A percentile compares a stretch with the other conserved stretches of the same genome.
Conservation (phyloP, 1,139 yeast species). For the Candida neerlandica region DNA sequence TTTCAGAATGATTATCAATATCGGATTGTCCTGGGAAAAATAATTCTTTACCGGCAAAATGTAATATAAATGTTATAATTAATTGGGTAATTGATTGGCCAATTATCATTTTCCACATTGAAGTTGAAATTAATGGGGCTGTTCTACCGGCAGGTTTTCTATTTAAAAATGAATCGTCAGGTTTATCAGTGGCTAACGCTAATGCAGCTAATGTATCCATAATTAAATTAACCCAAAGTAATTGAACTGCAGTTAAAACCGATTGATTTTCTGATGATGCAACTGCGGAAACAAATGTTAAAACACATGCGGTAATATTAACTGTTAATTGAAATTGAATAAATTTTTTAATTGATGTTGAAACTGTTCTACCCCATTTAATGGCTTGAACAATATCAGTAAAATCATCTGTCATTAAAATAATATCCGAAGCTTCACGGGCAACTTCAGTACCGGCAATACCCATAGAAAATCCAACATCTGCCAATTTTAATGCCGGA, state of each 20-base stretch:
- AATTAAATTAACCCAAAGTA: conserved; percentile 94
- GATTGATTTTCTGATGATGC: conserved; percentile 70
- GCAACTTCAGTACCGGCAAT: conserved; percentile 94
- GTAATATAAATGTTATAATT: conserved; percentile 72
- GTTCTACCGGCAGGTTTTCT: conserved; percentile 84
- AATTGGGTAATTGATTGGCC: conserved; percentile 85
- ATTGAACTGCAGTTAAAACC: conserved; percentile 94
- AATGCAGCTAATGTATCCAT: conserved; percentile 99
- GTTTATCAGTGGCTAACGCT: conserved; percentile 97
- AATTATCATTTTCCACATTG: conserved; percentile 98
- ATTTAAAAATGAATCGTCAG: conserved; percentile 76
- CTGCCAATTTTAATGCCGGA: conserved; percentile 89
- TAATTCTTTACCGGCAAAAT: conserved; percentile 71
- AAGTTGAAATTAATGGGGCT: conserved; percentile 78
- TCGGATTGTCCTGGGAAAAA: conserved; percentile 49
- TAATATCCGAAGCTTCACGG: conserved; percentile 92
- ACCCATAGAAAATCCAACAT: conserved; percentile 95
- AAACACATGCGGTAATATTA: conserved; percentile 89
- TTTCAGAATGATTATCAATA: conserved; percentile 48
- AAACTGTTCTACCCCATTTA: conserved; percentile 98
- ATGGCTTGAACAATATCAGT: conserved; percentile 96
- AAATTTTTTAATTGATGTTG: conserved; percentile 90
- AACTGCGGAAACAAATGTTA: conserved; percentile 93
- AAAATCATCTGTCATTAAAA: conserved; percentile 93
- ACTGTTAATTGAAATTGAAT: conserved; percentile 96